phyloP scores from a whole-genome alignment of 108 stramenopile genomes.

The Stephanodiscus triporus region DNA sequence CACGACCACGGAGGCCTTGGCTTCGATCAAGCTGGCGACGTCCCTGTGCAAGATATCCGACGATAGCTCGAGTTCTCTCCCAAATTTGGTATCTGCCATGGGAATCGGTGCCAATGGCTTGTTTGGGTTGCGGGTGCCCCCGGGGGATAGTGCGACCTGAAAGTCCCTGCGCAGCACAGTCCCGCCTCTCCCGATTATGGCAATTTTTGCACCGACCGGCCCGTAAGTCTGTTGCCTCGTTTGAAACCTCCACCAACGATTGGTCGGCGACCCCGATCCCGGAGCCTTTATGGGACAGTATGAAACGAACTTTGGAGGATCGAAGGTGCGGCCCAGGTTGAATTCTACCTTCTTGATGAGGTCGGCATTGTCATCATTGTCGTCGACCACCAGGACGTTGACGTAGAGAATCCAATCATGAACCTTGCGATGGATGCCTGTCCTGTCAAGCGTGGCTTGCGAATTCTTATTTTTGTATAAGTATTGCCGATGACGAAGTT shows the following conservation, averaged over 20 bases:
- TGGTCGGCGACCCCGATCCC: constrained; percentile 5
- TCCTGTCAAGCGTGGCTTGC: constrained; percentile 20
- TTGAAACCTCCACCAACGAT: constrained; percentile 31
- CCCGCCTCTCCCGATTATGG: constrained; percentile 43
- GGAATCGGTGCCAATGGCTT: constrained; percentile 7
- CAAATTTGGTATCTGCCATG: constrained; percentile 30
- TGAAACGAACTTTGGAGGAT: constrained; percentile 23
- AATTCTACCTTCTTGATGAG: constrained; percentile 43
- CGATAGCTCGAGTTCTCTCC: constrained; percentile 52
- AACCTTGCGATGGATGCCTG: constrained; percentile 9
- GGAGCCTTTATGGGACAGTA: constrained; percentile 21
- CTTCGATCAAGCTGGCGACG: constrained; percentile 10
- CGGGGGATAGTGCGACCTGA: background rate
- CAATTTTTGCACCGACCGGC: constrained; percentile 22
- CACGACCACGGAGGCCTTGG: background rate
- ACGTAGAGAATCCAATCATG: constrained; percentile 51
- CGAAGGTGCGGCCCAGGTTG: constrained; percentile 34
- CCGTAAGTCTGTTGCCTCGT: constrained; percentile 47
- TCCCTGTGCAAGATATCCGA: background rate
- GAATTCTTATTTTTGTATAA: constrained; percentile 24
- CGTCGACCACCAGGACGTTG: constrained; percentile 18
- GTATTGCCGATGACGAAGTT: constrained; percentile 50
- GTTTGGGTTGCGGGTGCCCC: background rate
- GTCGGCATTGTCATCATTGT: constrained; percentile 39
- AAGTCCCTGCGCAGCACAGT: background rate